Evolutionary conservation across 306 rosid genomes (phyloP).

Genomic region (Vigna radiata): DNA sequence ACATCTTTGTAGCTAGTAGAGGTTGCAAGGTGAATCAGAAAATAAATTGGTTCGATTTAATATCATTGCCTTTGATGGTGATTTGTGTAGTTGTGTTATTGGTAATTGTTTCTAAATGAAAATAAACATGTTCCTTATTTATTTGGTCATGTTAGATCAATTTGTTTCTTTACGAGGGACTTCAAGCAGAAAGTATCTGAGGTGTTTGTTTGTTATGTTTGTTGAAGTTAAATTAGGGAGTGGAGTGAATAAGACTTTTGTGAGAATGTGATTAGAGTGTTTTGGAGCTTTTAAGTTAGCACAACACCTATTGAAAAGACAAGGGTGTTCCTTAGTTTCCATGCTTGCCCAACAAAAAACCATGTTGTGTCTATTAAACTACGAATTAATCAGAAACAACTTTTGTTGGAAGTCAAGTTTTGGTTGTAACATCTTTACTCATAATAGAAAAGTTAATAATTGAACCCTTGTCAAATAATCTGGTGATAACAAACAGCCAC

Average conservation of each 20-base stretch:
- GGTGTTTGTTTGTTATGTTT: neutral
- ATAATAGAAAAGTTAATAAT: constrained; percentile 28
- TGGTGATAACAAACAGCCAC: constrained; percentile 16
- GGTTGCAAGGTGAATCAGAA: too few relatives aligned
- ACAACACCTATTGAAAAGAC: constrained; percentile 32
- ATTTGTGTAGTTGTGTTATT: too few relatives aligned
- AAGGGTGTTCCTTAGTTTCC: constrained; percentile 25
- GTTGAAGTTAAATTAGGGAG: constrained; percentile 39
- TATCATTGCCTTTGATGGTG: too few relatives aligned
- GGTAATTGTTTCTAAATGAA: too few relatives aligned
- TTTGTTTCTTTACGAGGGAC: too few relatives aligned
- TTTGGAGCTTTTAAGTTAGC: constrained; percentile 34
- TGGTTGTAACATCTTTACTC: constrained; percentile 42
- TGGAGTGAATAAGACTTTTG: constrained; percentile 28
- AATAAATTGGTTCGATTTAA: too few relatives aligned
- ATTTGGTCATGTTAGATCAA: too few relatives aligned
- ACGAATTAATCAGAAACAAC: constrained; percentile 25
- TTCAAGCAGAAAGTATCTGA: constrained; percentile 6
- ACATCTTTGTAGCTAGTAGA: too few relatives aligned
- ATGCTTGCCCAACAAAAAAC: constrained; percentile 1
- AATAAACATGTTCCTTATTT: too few relatives aligned
- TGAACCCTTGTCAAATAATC: constrained; percentile 30
- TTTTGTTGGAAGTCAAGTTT: constrained; percentile 35
- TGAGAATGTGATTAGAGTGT: constrained; percentile 34
- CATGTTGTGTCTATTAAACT: constrained; percentile 6